Evolutionary conservation across 495 filamentous ascomycete genomes (phyloP), one percentile per base, ranked within the genome.

Genomic region (Lophiotrema nucula): DNA sequence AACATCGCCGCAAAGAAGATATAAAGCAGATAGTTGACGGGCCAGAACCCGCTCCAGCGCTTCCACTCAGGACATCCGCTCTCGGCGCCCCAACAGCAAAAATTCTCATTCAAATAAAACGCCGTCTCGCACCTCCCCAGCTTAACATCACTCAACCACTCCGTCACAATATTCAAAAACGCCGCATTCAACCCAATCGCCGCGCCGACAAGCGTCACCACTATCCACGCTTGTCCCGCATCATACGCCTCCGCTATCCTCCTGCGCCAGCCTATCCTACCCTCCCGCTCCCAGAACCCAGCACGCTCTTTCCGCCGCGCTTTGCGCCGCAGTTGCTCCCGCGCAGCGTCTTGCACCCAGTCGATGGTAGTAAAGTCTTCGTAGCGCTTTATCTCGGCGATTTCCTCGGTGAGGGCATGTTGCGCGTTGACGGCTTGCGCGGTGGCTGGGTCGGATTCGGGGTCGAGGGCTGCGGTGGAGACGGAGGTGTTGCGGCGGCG

Each of bases 311-410:
- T 84, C 66, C 86, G 80, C 68, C 85, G 79, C 18, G 88, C 82
- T 66, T 88, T 87, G 47, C 92, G 81, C 44, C 92, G 83, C 31
- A 88, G 73, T 71, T 96, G 89, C 71, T 96, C 93, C 43, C 91
- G 86, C 13, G 92, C 86, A 1, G 92, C 92, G 83, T 98, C 93
- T 70, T 98, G 91, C 1, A 98, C 91, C 93, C 93, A 98, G 71
- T 98, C 92, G 80, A 98, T 98, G 0, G 93, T 98, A 3, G 92
- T 97, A 69, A 98, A 98, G 68, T 89, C 85, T 70, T 97, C 93
- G 76, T 98, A 98, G 73, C 95, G 83, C 73, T 96, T 96, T 69
- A 98, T 97, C 76, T 96, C 88, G 41, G 86, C 92, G 65, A 98
- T 96, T 75, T 98, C 93, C 69, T 98, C 92, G 42, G 88, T 84